These are phyloP conservation scores for Trichoderma sp. DNA, from an alignment of 2,329 filamentous ascomycete species.

Conservation along the genomic window DNA sequence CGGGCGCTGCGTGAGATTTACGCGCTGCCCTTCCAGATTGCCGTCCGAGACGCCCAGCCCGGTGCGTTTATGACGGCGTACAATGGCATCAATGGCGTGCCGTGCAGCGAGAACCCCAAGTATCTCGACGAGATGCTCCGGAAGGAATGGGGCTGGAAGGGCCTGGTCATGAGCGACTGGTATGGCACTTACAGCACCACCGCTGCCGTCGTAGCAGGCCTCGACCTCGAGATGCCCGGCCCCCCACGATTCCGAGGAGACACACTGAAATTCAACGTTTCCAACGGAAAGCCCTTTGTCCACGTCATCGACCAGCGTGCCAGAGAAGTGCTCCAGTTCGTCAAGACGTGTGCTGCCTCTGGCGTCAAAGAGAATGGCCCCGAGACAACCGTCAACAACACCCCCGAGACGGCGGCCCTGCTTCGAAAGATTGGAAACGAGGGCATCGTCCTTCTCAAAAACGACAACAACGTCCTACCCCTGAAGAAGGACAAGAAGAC, in stretches of 20 bases:
- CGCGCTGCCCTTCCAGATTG: slow-evolving; percentile 56
- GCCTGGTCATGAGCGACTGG: slow-evolving; percentile 61
- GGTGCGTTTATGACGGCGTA: slow-evolving; percentile 59
- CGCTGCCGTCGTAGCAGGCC: slow-evolving; percentile 49
- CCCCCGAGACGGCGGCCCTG: slow-evolving; percentile 60
- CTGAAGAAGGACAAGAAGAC: slow-evolving; percentile 61
- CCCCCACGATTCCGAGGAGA: slow-evolving; percentile 52
- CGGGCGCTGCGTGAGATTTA: slow-evolving; percentile 60
- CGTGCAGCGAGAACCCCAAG: slow-evolving; percentile 53
- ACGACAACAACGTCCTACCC: slow-evolving; percentile 63
- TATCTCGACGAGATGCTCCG: slow-evolving; percentile 52
- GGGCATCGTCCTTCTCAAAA: slow-evolving; percentile 72
- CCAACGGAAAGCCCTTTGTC: slow-evolving; percentile 54
- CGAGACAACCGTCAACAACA: slow-evolving; percentile 54
- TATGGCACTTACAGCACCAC: slow-evolving; percentile 56
- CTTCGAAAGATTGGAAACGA: slow-evolving; percentile 66
- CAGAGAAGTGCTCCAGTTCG: slow-evolving; percentile 56
- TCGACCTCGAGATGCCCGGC: slow-evolving; percentile 62
- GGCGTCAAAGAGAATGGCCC: slow-evolving; percentile 54
- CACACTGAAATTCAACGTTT: slow-evolving; percentile 50
- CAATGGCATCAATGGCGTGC: slow-evolving; percentile 57
- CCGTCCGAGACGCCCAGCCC: slow-evolving; percentile 50
- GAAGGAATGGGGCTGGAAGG: slow-evolving; percentile 57
- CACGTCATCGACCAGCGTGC: slow-evolving; percentile 58
- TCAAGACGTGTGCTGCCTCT: slow-evolving; percentile 55